Evolutionary conservation across 805 yeast species (phyloP).

Genomic region (Ogataea methanolica): DNA sequence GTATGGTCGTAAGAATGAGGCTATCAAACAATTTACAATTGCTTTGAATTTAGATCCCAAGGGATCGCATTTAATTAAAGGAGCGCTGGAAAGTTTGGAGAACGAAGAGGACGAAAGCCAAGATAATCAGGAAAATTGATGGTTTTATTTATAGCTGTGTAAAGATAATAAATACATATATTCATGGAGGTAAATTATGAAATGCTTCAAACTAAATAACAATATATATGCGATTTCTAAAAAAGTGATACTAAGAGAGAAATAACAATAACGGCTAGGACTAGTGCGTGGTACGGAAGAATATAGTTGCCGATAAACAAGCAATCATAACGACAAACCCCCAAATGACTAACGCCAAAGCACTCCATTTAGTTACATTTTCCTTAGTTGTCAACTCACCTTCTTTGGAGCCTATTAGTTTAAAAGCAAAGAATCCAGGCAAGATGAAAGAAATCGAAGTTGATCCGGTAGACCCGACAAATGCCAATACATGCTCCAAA

Average conservation of each 20-base stretch:
- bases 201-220: too few relatives aligned
- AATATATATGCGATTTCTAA: too few relatives aligned
- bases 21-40: slow-evolving; percentile 79
- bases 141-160: background rate
- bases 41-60: slow-evolving; percentile 92
- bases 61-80: slow-evolving; percentile 79
- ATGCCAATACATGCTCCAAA: slow-evolving; percentile 74
- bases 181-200: too few relatives aligned
- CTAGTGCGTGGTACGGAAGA: slow-evolving; percentile 29
- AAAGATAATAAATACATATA: background rate
- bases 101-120: slow-evolving; percentile 14
- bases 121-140: slow-evolving; percentile 10
- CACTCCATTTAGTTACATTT: slow-evolving; percentile 36
- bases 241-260: too few relatives aligned
- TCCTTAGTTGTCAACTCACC: slow-evolving; percentile 22
- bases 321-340: slow-evolving; percentile 68
- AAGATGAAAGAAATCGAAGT: slow-evolving; percentile 86
- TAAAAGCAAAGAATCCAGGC: slow-evolving; percentile 84
- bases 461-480: slow-evolving; percentile 92
- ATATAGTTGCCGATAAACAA: slow-evolving; percentile 43
- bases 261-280: background rate
- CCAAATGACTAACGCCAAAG: slow-evolving; percentile 57
- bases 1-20: slow-evolving; percentile 67
- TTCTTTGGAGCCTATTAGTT: slow-evolving; percentile 51
- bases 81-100: slow-evolving; percentile 61